phyloP scores from a whole-genome alignment of 2,329 filamentous ascomycete species.

The Coniochaeta hoffmannii region DNA sequence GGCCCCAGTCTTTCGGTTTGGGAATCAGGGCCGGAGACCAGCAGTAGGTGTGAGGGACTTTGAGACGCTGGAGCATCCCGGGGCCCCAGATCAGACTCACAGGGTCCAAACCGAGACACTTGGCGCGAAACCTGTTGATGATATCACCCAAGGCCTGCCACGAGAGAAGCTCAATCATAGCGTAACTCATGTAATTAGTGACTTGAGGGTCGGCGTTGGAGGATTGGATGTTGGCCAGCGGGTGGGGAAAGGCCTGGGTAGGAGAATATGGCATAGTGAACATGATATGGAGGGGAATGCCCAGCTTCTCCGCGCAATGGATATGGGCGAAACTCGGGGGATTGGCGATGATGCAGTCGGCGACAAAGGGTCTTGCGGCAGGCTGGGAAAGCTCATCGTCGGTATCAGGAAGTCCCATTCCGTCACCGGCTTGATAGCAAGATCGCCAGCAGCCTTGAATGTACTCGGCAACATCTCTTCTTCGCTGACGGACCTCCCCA shows the following conservation, averaged over 20 bases:
- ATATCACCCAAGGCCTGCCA: constrained; percentile 90
- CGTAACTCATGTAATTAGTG: constrained; percentile 78
- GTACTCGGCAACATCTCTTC: constrained; percentile 69
- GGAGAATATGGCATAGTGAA: constrained; percentile 95
- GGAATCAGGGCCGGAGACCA: constrained; percentile 70
- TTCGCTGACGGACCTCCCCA: constrained; percentile 68
- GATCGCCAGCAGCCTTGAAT: constrained; percentile 79
- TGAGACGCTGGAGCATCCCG: constrained; percentile 66
- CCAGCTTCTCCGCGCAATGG: constrained; percentile 67
- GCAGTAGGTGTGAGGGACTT: constrained; percentile 82
- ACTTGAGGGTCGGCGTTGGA: constrained; percentile 67
- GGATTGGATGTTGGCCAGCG: constrained; percentile 72
- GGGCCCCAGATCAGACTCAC: constrained; percentile 79
- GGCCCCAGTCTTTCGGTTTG: constrained; percentile 60
- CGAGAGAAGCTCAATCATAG: constrained; percentile 81
- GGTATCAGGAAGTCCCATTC: constrained; percentile 38
- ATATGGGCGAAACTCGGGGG: constrained; percentile 71
- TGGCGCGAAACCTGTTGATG: constrained; percentile 78
- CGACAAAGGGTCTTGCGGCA: constrained; percentile 61
- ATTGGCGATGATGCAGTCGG: constrained; percentile 74
- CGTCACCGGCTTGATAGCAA: constrained; percentile 73
- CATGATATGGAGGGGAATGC: constrained; percentile 75
- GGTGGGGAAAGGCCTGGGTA: constrained; percentile 78
- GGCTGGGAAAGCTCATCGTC: constrained; percentile 42
- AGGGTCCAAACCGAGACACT: constrained; percentile 65